These are phyloP conservation scores for Ceratobasidium sp. DNA, from an alignment of 1,284 basidiomycete species.

Conservation along the genomic window DNA sequence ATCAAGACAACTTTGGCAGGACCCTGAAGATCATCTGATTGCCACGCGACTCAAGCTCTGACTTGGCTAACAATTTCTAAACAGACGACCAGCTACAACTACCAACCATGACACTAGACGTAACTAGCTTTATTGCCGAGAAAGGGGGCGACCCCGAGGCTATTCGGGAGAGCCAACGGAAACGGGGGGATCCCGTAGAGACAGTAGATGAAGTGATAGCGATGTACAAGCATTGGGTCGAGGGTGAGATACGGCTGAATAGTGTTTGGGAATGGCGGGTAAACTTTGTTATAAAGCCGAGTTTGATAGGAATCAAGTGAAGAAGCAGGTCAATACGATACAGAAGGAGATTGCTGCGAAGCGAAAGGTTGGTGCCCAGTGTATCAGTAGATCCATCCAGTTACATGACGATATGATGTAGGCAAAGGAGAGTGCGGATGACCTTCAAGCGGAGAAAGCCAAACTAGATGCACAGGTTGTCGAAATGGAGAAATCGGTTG, in stretches of 20 bases:
- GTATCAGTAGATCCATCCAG: not conserved
- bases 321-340: conserved; percentile 87
- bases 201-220: conserved; percentile 93
- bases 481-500: conserved; percentile 76
- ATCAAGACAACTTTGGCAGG: not conserved
- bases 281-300: conserved; percentile 68
- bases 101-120: conserved; percentile 73
- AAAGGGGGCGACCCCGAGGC: conserved; percentile 96
- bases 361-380: conserved; percentile 79
- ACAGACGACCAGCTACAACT: not conserved
- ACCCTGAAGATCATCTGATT: conserved; percentile 41
- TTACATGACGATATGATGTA: conserved; percentile 52
- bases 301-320: conserved; percentile 80
- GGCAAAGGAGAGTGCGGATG: conserved; percentile 92
- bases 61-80: conserved; percentile 13
- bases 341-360: conserved; percentile 95
- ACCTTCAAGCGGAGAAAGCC: conserved; percentile 83
- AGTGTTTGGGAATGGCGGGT: not conserved
- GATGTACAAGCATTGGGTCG: conserved; percentile 93
- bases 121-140: conserved; percentile 79
- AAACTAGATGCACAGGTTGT: conserved; percentile 82
- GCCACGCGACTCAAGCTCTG: conserved; percentile 19
- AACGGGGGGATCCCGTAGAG: conserved; percentile 88
- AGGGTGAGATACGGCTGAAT: conserved; percentile 67
- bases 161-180: conserved; percentile 92